These are phyloP conservation scores for Kurtzmaniella natalensis DNA, from an alignment of 1,139 yeast species.

Conservation along the genomic window DNA sequence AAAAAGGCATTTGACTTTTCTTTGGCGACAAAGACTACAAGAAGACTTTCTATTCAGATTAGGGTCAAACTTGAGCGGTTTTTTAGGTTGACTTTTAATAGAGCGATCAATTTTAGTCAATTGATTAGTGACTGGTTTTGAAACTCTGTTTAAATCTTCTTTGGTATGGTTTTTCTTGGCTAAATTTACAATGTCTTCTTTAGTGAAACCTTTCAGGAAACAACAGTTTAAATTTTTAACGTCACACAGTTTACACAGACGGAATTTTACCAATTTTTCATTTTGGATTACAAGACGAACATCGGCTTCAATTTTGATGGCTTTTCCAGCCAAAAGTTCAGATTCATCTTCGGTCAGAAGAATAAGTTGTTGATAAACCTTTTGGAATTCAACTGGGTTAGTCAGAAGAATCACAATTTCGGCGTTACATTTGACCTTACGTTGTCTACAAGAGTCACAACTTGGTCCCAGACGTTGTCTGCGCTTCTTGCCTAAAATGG, in stretches of 20 bases:
- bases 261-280: conserved; percentile 44
- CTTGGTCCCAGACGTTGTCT: conserved; percentile 73
- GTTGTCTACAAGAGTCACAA: conserved; percentile 66
- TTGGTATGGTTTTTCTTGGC: conserved; percentile 15
- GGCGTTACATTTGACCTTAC: conserved; percentile 75
- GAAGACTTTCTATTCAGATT: conserved; percentile 24
- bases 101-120: not conserved
- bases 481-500: conserved; percentile 21
- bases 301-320: not conserved
- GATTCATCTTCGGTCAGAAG: conserved; percentile 3
- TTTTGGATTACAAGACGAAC: conserved; percentile 11
- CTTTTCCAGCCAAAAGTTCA: conserved; percentile 3
- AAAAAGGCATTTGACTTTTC: conserved; percentile 36
- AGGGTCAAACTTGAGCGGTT: conserved; percentile 9
- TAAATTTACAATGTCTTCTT: conserved; percentile 43
- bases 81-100: not conserved
- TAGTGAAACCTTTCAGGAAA: conserved; percentile 57
- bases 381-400: not conserved
- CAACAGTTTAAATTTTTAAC: conserved; percentile 41
- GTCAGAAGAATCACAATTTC: conserved; percentile 31
- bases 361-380: conserved; percentile 2
- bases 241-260: conserved; percentile 47
- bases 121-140: conserved; percentile 3
- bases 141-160: conserved; percentile 3
- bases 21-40: conserved; percentile 33